A percentile compares a stretch with the other conserved stretches of the same genome.
Conservation (phyloP, 129 eudicot species). For the Gnaphalium uliginosum region DNA sequence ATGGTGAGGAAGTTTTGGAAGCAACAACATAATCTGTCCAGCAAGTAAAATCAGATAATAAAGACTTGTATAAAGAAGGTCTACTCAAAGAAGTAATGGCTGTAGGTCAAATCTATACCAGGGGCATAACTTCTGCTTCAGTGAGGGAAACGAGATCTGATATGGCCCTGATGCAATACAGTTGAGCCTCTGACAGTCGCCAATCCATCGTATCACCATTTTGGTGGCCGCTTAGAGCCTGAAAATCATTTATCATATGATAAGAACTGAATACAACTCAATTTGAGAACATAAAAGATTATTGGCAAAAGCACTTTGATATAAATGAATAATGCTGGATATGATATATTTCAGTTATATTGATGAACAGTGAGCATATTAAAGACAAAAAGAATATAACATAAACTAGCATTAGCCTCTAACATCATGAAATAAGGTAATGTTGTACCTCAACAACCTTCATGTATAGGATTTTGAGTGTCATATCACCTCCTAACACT, state of each 20-base stretch:
- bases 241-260: slow-evolving; percentile 14
- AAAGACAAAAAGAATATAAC: neutral
- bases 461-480: slow-evolving; percentile 83
- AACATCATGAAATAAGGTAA: slow-evolving; percentile 14
- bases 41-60: neutral
- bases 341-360: neutral
- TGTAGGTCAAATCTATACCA: slow-evolving; percentile 52
- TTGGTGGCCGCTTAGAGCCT: slow-evolving; percentile 69
- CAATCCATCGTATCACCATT: slow-evolving; percentile 68
- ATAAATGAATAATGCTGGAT: no score
- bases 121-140: slow-evolving; percentile 94
- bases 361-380: neutral
- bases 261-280: slow-evolving; percentile 21
- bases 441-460: slow-evolving; percentile 86
- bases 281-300: neutral
- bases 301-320: neutral
- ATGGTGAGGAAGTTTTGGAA: slow-evolving; percentile 88
- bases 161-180: slow-evolving; percentile 92
- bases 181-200: slow-evolving; percentile 96
- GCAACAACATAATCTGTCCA: slow-evolving; percentile 85
- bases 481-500: slow-evolving; percentile 90
- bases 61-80: neutral
- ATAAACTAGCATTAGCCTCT: neutral
- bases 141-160: slow-evolving; percentile 74
- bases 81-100: slow-evolving; percentile 19